Evolutionary conservation across 345 rosid species (phyloP), one percentile per base, ranked within the genome.

Genomic region (Salix dunnii): DNA sequence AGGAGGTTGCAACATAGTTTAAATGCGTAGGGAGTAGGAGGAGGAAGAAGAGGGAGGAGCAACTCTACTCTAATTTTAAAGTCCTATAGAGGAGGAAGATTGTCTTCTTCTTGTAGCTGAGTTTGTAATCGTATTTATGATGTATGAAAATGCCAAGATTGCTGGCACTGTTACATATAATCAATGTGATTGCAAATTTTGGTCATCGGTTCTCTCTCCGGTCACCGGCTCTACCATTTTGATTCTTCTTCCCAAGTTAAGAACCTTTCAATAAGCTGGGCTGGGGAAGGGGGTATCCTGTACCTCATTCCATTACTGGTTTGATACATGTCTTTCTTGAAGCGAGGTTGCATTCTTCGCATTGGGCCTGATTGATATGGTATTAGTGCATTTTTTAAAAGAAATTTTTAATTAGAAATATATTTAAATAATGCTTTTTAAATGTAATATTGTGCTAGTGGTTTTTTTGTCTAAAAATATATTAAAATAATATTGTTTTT

Each of bases 1-100:
- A 82, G 87, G 74, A 49, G 53, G 5, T 20, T 21, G 63, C 70
- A n/a, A 7, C 46, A 18, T 11, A 0, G 14, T 70, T 35, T 20
- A 48, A 49, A 21, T 21, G 18, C 21, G 9, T 20, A 6, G 46
- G 46, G 46, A 11, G 46, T 33, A 33, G 23, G 28, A 11, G 46
- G 49, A 33, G 23, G 28, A 6, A 13, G 8, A 60, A 8, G 31
- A 2, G 13, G 8, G 38, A 16, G 35, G 1, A 14, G 23, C 20
- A 14, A 33, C n/a, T 53, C 23, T 21, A 31, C 36, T 49, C 18
- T 46, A 46, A 46, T 11, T 46, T 46, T 14, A 1, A 28, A 64
- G 68, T 27, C 6, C 10, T 65, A 6, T 9, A 35, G 11, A 23
- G 51, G 42, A 3, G n/a, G 51, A 68, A 3, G n/a, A 5, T 0